Evolutionary conservation across 768 basidiomycete genomes (phyloP), one percentile per base, ranked within the genome.

Genomic region (Leccinum longicurvipes): DNA sequence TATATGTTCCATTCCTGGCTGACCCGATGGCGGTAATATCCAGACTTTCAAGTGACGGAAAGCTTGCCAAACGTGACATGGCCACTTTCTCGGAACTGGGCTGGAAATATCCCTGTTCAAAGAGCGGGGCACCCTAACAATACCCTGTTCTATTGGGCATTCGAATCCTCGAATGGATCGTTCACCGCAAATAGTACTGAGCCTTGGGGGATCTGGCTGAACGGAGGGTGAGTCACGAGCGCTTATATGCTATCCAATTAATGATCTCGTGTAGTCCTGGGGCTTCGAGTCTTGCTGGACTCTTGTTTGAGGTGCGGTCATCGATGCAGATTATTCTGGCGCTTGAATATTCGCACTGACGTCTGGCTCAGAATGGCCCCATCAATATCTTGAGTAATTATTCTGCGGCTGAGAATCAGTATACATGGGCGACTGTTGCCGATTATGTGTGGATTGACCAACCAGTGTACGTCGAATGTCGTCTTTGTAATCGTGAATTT

Each of bases 171-270:
- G 0, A 63, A 73, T 2, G 82, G 83, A 0, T 86, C 85, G 10
- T 70, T 88, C 36, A 85, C 81, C 6, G 69, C 64, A 53, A 50
- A 58, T 31, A 63, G 64, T 19, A n/a, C n/a, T n/a, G n/a, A n/a
- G n/a, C 86, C 86, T 9, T 88, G 87, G 87, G 79, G 78, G 5
- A 81, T 89, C 34, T 89, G 85, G 85, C 70, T 88, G 12, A 86
- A 86, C 58, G 86, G 86, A 69, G 86, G 85, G 83, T 83, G 61
- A 46, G 81, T 59, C n/a, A 23, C 14, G 24, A 3, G 17, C 45
- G 5, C 10, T 29, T 23, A 24, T 19, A 23, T n/a, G 6, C 7
- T 15, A n/a, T 47, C 8, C 4, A n/a, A 4, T 51, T 54, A 8
- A 57, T n/a, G 10, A 4, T 31, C 34, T 11, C 50, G 34, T n/a